Evolutionary conservation across 1,284 basidiomycete genomes (phyloP).

Genomic region (Marasmius sp.): DNA sequence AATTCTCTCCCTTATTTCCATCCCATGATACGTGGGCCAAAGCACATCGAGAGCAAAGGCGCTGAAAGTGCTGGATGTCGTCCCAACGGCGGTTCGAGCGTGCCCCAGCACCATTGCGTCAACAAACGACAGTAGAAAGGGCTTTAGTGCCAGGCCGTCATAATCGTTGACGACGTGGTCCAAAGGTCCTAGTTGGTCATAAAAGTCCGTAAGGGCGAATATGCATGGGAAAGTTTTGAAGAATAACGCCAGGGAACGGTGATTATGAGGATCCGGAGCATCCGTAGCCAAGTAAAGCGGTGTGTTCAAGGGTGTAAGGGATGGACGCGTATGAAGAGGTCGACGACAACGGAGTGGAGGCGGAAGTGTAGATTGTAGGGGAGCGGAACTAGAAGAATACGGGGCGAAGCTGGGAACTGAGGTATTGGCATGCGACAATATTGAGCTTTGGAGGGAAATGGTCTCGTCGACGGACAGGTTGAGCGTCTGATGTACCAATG

Average conservation of each 20-base stretch:
- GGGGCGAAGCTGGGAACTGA: not conserved
- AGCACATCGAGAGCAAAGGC: conserved; percentile 65
- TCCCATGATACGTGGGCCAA: conserved; percentile 59
- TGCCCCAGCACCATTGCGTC: conserved; percentile 68
- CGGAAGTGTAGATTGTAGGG: not conserved
- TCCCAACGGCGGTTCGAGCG: conserved; percentile 61
- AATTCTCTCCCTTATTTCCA: conserved; percentile 53
- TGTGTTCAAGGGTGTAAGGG: conserved; percentile 47
- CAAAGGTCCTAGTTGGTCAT: conserved; percentile 34
- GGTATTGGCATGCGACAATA: conserved; percentile 2
- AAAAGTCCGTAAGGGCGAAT: conserved; percentile 65
- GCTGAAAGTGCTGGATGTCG: conserved; percentile 73
- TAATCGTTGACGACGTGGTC: conserved; percentile 44
- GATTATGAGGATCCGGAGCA: conserved; percentile 40
- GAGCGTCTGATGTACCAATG: conserved; percentile 46
- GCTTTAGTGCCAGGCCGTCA: conserved; percentile 51
- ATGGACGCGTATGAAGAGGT: conserved; percentile 17
- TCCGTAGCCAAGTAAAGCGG: conserved; percentile 78
- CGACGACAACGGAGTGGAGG: conserved; percentile 16
- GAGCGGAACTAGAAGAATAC: not conserved
- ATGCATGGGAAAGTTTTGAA: conserved; percentile 66
- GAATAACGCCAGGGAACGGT: conserved; percentile 51
- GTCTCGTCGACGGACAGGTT: conserved; percentile 37
- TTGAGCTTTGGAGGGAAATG: conserved; percentile 34
- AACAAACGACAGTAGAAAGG: conserved; percentile 60